Conservation (phyloP, 2,329 filamentous ascomycete species). For the Colletotrichum sp. region DNA sequence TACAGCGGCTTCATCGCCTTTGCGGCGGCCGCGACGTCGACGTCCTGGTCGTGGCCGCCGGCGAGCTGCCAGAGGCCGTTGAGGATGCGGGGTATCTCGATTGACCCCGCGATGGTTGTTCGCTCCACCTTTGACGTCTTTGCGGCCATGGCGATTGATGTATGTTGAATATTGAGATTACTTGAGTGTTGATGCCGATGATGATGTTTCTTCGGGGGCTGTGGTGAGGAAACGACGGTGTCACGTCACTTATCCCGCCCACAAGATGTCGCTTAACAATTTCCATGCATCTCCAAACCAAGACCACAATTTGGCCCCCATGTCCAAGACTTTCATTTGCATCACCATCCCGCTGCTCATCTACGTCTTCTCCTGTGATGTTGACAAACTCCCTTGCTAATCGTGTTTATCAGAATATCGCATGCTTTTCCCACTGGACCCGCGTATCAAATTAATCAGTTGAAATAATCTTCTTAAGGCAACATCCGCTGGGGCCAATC, state of each 20-base stretch:
- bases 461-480: neutral
- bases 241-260: neutral
- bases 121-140: neutral
- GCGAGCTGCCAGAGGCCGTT: constrained; percentile 17
- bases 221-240: accelerated
- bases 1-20: neutral
- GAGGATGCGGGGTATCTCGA: constrained; percentile 20
- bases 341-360: neutral
- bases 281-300: neutral
- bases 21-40: constrained; percentile 2
- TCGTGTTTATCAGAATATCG: neutral
- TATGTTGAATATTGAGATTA: neutral
- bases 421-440: too few relatives aligned
- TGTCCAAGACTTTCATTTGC: neutral
- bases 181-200: neutral
- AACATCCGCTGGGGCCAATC: neutral
- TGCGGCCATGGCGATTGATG: neutral
- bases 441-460: accelerated
- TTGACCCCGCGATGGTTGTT: constrained; percentile 8
- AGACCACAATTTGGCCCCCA: neutral
- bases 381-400: neutral
- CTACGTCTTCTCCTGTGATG: neutral
- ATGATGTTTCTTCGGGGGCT: neutral
- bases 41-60: constrained; percentile 1
- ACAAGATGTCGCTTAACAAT: neutral